Evolutionary conservation across 805 yeast species (phyloP), one percentile per base, ranked within the genome.

Genomic region (Myxozyma mucilagina): DNA sequence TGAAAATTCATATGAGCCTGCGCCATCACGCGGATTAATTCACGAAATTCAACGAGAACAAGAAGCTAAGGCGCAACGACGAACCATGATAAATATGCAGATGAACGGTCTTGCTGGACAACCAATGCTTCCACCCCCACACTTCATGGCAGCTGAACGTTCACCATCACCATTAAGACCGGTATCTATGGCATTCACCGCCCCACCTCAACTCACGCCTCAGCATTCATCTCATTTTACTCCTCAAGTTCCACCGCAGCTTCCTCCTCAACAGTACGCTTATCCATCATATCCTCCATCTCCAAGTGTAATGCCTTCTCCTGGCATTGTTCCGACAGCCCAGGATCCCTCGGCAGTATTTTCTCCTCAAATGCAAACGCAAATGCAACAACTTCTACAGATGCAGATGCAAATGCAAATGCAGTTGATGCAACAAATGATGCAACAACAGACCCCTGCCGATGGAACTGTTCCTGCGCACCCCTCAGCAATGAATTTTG

Each of bases 31-130:
- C 2, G 79, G 79, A 3, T 65, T 76, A 14, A 71, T 76, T n/a
- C 78, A 74, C 16, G 78, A 74, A 56, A 76, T 76, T 55, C 74
- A 75, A 11, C 68, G 71, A 1, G 79, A 75, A 53, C 77, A 76
- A 57, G 76, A 76, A 36, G 73, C 74, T 50, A 72, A 73, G 61
- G 53, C 60, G 29, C 68, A 72, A 16, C 66, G 78, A 42, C 51
- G 67, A 24, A 53, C 60, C 10, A 55, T 55, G 61, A 45, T 61
- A 5, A 57, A 64, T 50, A 52, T 65, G 59, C 68, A 56, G 11
- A 57, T 59, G 61, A 50, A 29, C 36, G 54, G 54, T n/a, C 43
- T 41, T 41, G 45, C 45, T n/a, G 45, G 18, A 9, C 20, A 16
- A 41, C 45, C 45, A 16, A 16, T n/a, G 18, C 18, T 50, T 8